phyloP scores from a whole-genome alignment of 768 basidiomycete genomes.

The Boletellus emodensis region DNA sequence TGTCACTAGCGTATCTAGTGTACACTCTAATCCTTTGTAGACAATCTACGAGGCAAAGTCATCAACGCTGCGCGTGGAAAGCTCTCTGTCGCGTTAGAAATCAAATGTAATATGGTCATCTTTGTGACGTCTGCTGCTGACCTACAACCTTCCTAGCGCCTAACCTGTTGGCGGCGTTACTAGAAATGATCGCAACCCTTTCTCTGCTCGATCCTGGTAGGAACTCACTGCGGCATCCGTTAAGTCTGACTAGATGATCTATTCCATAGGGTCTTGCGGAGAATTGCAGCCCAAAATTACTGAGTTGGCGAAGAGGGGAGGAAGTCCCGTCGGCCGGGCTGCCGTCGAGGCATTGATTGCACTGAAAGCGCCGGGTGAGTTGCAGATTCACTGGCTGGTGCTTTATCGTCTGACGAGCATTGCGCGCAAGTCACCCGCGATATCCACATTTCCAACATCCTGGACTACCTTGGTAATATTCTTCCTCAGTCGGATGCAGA shows the following conservation, averaged over 20 bases:
- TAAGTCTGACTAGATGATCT: background rate
- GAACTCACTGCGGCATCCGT: background rate
- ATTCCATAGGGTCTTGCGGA: background rate
- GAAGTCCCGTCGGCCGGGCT: background rate
- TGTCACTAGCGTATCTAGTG: background rate
- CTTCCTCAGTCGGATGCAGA: slow-evolving; percentile 8
- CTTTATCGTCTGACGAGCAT: background rate
- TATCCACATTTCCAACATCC: background rate
- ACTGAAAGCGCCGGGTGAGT: background rate
- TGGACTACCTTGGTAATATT: background rate
- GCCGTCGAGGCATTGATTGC: slow-evolving; percentile 7
- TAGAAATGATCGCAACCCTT: slow-evolving; percentile 1
- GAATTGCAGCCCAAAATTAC: background rate
- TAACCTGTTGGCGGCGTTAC: background rate
- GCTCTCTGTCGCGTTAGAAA: slow-evolving; percentile 1
- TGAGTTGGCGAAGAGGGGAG: background rate
- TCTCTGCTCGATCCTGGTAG: background rate
- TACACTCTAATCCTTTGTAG: background rate
- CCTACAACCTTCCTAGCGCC: background rate
- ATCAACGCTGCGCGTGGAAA: background rate
- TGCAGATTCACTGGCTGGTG: background rate
- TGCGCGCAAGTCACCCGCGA: background rate
- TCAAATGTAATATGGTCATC: background rate
- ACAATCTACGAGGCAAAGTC: background rate
- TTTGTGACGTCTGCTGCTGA: background rate